Conservation (phyloP, 75 land plant genomes). For the Pinus taeda region DNA sequence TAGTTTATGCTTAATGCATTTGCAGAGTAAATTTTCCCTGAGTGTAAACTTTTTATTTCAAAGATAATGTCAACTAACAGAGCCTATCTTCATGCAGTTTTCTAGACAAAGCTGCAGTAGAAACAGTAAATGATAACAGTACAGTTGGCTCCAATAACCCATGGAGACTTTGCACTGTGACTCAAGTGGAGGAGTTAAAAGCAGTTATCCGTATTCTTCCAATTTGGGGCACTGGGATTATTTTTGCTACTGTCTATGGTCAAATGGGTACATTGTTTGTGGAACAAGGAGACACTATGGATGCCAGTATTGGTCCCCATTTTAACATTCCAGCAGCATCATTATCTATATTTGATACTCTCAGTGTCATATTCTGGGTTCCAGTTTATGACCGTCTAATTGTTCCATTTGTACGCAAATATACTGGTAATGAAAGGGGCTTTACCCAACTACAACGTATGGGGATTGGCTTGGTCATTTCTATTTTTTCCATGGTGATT, state of each 20-base stretch:
- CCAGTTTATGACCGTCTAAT: slow-evolving; percentile 64
- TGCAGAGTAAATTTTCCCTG: not conserved
- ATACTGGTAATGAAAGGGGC: slow-evolving; percentile 57
- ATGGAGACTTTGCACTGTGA: slow-evolving; percentile 65
- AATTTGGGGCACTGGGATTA: slow-evolving; percentile 57
- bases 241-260: slow-evolving; percentile 56
- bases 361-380: slow-evolving; percentile 75
- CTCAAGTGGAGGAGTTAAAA: slow-evolving; percentile 81
- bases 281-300: slow-evolving; percentile 67
- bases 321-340: slow-evolving; percentile 73
- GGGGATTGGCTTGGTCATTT: slow-evolving; percentile 74
- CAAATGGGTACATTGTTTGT: slow-evolving; percentile 72
- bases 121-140: not conserved
- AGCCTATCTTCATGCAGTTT: slow-evolving; percentile 18
- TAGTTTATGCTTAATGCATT: no score
- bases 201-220: slow-evolving; percentile 49
- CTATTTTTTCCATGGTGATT: slow-evolving; percentile 58
- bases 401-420: slow-evolving; percentile 62
- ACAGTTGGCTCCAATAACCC: slow-evolving; percentile 8
- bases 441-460: slow-evolving; percentile 74
- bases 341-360: slow-evolving; percentile 55
- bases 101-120: slow-evolving; percentile 46
- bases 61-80: not conserved
- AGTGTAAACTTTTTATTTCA: not conserved
- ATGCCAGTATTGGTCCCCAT: slow-evolving; percentile 36